Evolutionary conservation across 106 monocot genomes (phyloP).

Genomic region (Allium fistulosum): DNA sequence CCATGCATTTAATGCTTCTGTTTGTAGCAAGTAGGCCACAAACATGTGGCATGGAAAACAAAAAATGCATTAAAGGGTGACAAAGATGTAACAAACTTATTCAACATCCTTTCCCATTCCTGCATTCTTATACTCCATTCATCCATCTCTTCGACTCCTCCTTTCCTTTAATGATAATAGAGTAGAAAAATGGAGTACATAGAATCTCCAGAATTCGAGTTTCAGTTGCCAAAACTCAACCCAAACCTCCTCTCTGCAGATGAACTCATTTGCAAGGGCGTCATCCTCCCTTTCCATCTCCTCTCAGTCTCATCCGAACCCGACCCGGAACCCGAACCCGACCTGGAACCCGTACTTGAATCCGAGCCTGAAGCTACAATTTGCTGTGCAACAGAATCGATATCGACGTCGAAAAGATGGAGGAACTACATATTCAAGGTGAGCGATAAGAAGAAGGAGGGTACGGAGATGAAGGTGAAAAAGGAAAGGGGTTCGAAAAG

Average conservation of each 20-base stretch:
- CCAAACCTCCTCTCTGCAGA: slow-evolving; percentile 56
- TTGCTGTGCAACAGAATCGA: background rate
- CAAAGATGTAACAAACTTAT: background rate
- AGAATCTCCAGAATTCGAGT: slow-evolving; percentile 73
- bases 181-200: slow-evolving; percentile 19
- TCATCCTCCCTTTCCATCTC: slow-evolving; percentile 57
- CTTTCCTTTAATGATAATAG: background rate
- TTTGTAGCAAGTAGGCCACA: too few relatives aligned
- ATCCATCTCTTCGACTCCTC: background rate
- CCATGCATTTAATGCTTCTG: too few relatives aligned
- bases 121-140: background rate
- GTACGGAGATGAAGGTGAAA: slow-evolving; percentile 16
- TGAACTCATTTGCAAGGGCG: slow-evolving; percentile 71
- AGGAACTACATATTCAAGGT: slow-evolving; percentile 49
- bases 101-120: background rate
- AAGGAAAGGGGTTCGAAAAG: background rate
- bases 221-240: slow-evolving; percentile 43
- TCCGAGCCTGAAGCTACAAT: background rate
- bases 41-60: too few relatives aligned
- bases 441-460: slow-evolving; percentile 7
- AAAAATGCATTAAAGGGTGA: too few relatives aligned
- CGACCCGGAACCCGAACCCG: background rate
- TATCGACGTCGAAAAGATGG: slow-evolving; percentile 52
- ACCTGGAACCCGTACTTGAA: background rate
- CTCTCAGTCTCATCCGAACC: slow-evolving; percentile 3